Percentiles rank a stretch among this genome's conserved stretches.
Evolutionary conservation across 148 eudicot genomes (phyloP).

Genomic region (Rhododendron ferrugineum): DNA sequence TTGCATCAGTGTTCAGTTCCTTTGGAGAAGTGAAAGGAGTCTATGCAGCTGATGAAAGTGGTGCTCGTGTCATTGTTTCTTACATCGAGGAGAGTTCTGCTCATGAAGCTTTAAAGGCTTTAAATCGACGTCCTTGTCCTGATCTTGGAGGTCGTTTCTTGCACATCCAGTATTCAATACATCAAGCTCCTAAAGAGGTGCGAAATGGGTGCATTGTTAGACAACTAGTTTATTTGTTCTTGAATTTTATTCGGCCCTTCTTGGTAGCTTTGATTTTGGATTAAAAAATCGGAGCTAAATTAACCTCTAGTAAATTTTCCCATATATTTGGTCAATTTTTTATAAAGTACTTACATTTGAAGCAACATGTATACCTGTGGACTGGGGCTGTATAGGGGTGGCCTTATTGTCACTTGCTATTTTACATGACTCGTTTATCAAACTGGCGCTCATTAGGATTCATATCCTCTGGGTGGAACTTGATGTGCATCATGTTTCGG

Average conservation of each 20-base stretch:
- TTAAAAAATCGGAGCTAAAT: not conserved
- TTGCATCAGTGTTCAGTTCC: slow-evolving; percentile 48
- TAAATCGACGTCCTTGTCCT: slow-evolving; percentile 51
- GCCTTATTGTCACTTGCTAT: not conserved
- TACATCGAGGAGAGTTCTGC: slow-evolving; percentile 48
- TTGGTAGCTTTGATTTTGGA: not conserved
- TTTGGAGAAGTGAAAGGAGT: slow-evolving; percentile 78
- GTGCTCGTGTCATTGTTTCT: slow-evolving; percentile 75
- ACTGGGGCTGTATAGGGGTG: not conserved
- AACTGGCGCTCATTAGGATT: not conserved
- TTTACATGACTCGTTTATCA: not conserved
- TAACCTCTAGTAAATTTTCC: not conserved
- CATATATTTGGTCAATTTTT: not conserved
- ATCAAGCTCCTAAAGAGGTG: slow-evolving; percentile 54
- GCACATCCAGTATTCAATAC: slow-evolving; percentile 73
- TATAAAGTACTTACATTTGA: not conserved
- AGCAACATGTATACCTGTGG: not conserved
- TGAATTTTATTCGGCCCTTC: not conserved
- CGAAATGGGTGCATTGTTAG: not conserved
- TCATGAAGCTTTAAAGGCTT: slow-evolving; percentile 53
- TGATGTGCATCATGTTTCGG: not conserved
- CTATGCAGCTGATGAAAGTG: slow-evolving; percentile 70
- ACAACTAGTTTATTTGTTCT: not conserved
- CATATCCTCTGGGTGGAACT: not conserved
- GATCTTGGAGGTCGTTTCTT: slow-evolving; percentile 57